These are phyloP conservation scores for Marchantia paleacea DNA, from an alignment of 225 moss, liverwort and hornwort species.

Conservation along the genomic window DNA sequence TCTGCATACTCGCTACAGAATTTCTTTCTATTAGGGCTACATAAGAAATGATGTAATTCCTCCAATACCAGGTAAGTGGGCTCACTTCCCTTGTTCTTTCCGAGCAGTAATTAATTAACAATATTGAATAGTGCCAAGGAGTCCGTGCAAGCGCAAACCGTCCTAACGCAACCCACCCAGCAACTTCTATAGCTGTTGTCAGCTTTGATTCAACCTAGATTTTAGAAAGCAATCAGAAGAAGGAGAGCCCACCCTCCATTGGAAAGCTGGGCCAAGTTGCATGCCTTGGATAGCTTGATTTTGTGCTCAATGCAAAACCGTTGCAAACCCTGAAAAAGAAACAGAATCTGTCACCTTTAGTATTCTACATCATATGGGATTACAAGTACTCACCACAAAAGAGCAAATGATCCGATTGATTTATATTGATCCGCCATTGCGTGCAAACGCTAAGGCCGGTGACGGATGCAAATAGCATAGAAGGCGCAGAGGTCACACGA, in stretches of 20 bases:
- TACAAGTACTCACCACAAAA: too few relatives aligned
- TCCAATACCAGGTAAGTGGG: neutral
- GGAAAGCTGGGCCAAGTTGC: conserved; percentile 66
- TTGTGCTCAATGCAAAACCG: conserved; percentile 99
- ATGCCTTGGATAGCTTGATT: conserved; percentile 98
- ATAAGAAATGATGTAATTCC: neutral
- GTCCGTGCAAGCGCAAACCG: neutral
- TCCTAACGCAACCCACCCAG: neutral
- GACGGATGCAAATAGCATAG: too few relatives aligned
- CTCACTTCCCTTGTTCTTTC: neutral
- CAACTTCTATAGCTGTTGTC: neutral
- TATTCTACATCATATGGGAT: too few relatives aligned
- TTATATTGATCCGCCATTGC: too few relatives aligned
- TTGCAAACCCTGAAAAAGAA: conserved; percentile 69
- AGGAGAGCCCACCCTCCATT: conserved; percentile 63
- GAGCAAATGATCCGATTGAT: too few relatives aligned
- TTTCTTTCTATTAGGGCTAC: neutral
- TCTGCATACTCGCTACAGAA: too few relatives aligned
- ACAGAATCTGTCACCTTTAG: neutral
- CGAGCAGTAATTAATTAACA: neutral
- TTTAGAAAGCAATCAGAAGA: conserved; percentile 32
- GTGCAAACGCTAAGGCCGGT: too few relatives aligned
- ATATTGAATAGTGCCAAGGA: neutral
- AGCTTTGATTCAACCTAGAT: neutral
- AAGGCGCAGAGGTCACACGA: too few relatives aligned